phyloP scores from a whole-genome alignment of 371 early-diverging fungal species.

The Mucor circinelloides region DNA sequence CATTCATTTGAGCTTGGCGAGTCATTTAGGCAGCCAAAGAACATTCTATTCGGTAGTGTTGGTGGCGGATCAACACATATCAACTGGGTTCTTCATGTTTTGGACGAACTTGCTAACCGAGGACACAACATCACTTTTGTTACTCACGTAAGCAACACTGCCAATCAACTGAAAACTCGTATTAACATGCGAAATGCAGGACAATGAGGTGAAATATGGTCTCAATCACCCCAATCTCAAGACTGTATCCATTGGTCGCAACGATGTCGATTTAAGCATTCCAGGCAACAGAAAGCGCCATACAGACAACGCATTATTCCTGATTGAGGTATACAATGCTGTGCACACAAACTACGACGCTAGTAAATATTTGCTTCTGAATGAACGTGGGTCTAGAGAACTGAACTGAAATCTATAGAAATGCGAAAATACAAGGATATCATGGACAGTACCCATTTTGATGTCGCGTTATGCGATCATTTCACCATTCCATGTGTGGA shows the following conservation, averaged over 20 bases:
- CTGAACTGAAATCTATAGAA: not conserved
- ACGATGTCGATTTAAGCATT: not conserved
- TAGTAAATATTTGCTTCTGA: not conserved
- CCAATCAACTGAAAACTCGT: too few species aligned
- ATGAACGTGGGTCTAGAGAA: not conserved
- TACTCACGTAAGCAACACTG: conserved; percentile 12
- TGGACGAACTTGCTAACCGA: conserved; percentile 17
- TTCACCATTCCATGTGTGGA: conserved; percentile 14
- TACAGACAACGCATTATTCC: not conserved
- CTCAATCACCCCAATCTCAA: conserved; percentile 17
- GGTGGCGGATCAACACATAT: conserved; percentile 21
- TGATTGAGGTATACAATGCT: not conserved
- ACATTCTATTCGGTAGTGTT: conserved; percentile 5
- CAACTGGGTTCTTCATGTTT: conserved; percentile 19
- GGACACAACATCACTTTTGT: conserved; percentile 18
- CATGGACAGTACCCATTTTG: not conserved
- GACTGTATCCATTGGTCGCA: not conserved
- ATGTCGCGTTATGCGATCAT: conserved; percentile 20
- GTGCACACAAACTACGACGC: not conserved
- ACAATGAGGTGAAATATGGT: conserved; percentile 17
- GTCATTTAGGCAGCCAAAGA: conserved; percentile 13
- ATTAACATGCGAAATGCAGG: not conserved
- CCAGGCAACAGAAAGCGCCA: not conserved
- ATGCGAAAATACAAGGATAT: not conserved
- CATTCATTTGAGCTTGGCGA: not conserved